Base-by-base conservation (phyloP, 2,329 filamentous ascomycete genomes). In the Colletotrichum euphorbiae region DNA sequence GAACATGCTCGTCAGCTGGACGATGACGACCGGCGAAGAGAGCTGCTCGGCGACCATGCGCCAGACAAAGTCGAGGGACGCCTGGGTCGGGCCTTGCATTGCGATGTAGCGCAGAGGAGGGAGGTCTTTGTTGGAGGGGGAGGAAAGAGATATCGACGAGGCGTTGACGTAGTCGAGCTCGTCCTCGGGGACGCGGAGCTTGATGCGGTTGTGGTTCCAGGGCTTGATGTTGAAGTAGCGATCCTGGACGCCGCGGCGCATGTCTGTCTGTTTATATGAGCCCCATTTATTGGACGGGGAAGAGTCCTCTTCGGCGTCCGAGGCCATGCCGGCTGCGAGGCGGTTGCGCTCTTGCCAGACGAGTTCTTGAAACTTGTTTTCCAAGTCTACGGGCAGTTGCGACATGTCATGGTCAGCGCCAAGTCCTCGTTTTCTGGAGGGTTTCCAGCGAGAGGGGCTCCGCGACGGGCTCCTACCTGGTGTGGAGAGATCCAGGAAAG, bases 1-100 rank as follows among this genome's bases (percentile, higher is more conserved):
- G 75, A 92, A 86, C 28, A 93, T 95, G 76, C 94, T 93, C 2
- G 95, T 99, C 70, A 99, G 87, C 93, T 98, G 98, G 65, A 98
- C 90, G 60, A 98, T 91, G 64, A 98, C 93, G 1, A 89, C 93
- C 2, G 91, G 89, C 51, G 90, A 89, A 28, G 81, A 75, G 58
- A 86, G 79, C 78, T 97, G 93, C 74, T 97, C 90, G 77, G 93
- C 92, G 40, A 98, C 84, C 96, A 99, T 99, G 75, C 96, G 93
- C 93, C 95, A 99, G 72, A 97, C 92, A 75, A 97, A 93, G 72
- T 90, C 88, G 62, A 91, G 85, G 15, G 92, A 93, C 28, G 88
- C 87, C 68, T 85, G 79, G 75, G 94, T 97, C 6, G 96, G 96
- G 0, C 96, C 96, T 80, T 97, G 93, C 78, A 97, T 98, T 59